Base-by-base conservation (phyloP, 495 filamentous ascomycete species). In the Aspergillus carlsbadensis region DNA sequence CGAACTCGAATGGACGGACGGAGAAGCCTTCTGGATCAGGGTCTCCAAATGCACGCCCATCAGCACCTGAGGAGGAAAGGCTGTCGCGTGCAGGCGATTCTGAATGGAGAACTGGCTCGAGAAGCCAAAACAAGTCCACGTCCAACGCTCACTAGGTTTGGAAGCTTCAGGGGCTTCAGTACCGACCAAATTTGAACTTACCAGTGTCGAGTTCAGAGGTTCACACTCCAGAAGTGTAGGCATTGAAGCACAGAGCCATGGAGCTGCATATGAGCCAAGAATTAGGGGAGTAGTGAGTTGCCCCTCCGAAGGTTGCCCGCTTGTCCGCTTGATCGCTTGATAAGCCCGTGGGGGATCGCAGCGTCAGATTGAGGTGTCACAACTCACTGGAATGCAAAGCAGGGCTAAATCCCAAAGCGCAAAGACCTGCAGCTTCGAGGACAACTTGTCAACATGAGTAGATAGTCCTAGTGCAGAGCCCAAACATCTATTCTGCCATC, bases 271-370 rank as follows among this genome's bases (percentile, higher is more conserved):
- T 35, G 17, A 50, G 45, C 36, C 44, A 56, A 56, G 45, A 29
- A 43, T 50, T 36, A 5, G 49, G 42, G 36, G 48, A 40, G 8
- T 36, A 40, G 24, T 42, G 18, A 15, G 21, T 10, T 52, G 24
- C 49, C 49, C 37, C 49, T 52, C 49, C 49, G 33, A 33, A 10
- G 10, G 15, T 40, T 17, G 21, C 34, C 33, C 7, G 21, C 35
- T 15, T n/a, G 26, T 29, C n/a, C n/a, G n/a, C n/a, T n/a, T n/a
- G n/a, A n/a, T n/a, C 36, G 36, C 36, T 15, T 50, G 54, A 50
- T 56, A 43, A 56, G 44, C 54, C 26, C 54, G 43, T 45, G 52
- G 53, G 43, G 43, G 29, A 35, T 20, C 43, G 22, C 40, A 54
- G 10, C 49, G 22, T 17, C 47, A 39, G 17, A 49, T 39, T 31